These are phyloP conservation scores for Saccharomycopsis oosterbeekiorum DNA, from an alignment of 805 yeast genomes.

Conservation along the genomic window DNA sequence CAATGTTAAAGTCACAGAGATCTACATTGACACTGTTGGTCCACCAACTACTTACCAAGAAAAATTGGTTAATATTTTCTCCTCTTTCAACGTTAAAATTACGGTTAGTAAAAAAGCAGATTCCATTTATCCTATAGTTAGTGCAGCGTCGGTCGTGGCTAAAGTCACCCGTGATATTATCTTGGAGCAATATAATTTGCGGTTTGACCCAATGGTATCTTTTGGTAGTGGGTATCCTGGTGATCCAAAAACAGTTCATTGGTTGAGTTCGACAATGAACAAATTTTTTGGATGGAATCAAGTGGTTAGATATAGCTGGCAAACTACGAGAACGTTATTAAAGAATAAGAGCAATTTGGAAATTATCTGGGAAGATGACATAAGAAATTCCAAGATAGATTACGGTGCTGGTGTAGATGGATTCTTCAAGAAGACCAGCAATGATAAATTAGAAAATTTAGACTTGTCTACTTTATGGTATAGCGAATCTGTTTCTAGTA, in stretches of 20 bases:
- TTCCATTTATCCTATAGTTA: constrained; percentile 81
- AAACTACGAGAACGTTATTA: constrained; percentile 72
- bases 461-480: constrained; percentile 25
- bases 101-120: constrained; percentile 95
- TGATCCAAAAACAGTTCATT: constrained; percentile 75
- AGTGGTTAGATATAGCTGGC: constrained; percentile 84
- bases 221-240: constrained; percentile 94
- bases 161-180: constrained; percentile 86
- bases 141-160: constrained; percentile 92
- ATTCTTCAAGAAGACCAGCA: constrained; percentile 7
- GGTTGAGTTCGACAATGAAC: constrained; percentile 60
- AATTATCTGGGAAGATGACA: constrained; percentile 51
- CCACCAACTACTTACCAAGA: constrained; percentile 80
- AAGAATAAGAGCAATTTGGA: constrained; percentile 40
- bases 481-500: constrained; percentile 19
- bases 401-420: constrained; percentile 19
- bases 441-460: constrained; percentile 14
- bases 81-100: constrained; percentile 41
- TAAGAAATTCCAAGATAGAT: constrained; percentile 24
- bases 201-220: constrained; percentile 18
- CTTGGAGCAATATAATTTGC: constrained; percentile 29
- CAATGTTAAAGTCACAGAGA: constrained; percentile 41
- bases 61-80: constrained; percentile 62
- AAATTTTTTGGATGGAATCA: constrained; percentile 79
- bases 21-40: constrained; percentile 94